Evolutionary conservation across 2,329 filamentous ascomycete species (phyloP).

Genomic region (Massarina eburnea): DNA sequence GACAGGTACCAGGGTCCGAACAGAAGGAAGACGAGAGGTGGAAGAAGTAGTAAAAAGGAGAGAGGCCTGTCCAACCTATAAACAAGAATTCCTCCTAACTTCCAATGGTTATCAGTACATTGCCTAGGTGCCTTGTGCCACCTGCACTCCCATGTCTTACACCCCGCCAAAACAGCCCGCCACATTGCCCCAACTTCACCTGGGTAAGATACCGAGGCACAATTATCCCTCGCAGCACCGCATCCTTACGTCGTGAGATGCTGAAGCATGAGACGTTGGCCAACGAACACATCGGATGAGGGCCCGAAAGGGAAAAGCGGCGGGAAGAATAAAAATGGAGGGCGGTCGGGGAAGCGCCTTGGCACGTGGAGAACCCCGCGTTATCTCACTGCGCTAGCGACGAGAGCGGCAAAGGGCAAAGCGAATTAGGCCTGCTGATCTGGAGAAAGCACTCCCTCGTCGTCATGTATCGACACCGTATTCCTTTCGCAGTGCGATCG

Average conservation of each 20-base stretch:
- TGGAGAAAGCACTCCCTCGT: slow-evolving; percentile 5
- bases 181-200: slow-evolving; percentile 2
- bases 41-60: not conserved
- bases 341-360: slow-evolving; percentile 24
- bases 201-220: slow-evolving; percentile 31
- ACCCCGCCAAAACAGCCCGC: slow-evolving; percentile 11
- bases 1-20: not conserved
- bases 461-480: not conserved
- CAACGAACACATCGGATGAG: not conserved
- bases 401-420: not conserved
- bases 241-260: not conserved
- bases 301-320: slow-evolving; percentile 1
- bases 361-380: slow-evolving; percentile 31
- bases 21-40: not conserved
- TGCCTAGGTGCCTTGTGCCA: not conserved
- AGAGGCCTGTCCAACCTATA: not conserved
- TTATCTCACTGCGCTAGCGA: not conserved
- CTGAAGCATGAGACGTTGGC: not conserved
- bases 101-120: not conserved
- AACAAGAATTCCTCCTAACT: not conserved
- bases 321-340: slow-evolving; percentile 2
- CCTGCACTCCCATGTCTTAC: slow-evolving; percentile 15
- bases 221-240: slow-evolving; percentile 8
- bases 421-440: slow-evolving; percentile 7
- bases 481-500: not conserved